phyloP scores from a whole-genome alignment of 371 early-diverging fungal species.

The Mucor velutinosus region DNA sequence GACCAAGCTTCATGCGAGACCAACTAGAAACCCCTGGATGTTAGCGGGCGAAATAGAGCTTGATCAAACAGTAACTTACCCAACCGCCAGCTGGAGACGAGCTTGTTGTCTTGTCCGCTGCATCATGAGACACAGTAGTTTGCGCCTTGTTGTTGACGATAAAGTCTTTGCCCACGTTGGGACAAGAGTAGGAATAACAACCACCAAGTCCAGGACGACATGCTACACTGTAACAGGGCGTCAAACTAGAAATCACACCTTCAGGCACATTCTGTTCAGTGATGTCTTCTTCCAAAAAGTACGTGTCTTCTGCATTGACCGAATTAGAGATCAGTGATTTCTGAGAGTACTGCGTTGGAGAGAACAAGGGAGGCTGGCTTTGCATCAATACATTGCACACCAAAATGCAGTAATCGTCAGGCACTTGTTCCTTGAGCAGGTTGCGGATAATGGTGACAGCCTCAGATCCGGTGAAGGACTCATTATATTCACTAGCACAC shows the following conservation, averaged over 20 bases:
- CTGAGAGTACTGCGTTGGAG: conserved; percentile 36
- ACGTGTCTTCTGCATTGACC: conserved; percentile 38
- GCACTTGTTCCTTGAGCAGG: conserved; percentile 22
- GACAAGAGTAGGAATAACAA: conserved; percentile 32
- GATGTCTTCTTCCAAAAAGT: conserved; percentile 32
- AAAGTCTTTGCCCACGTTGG: conserved; percentile 24
- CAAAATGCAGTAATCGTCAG: conserved; percentile 25
- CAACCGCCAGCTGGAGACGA: conserved; percentile 22
- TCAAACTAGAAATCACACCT: conserved; percentile 28
- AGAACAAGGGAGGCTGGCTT: conserved; percentile 27
- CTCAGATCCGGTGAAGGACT: conserved; percentile 37
- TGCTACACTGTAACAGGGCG: conserved; percentile 26
- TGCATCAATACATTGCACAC: conserved; percentile 30
- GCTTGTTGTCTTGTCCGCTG: not conserved
- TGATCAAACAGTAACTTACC: no score
- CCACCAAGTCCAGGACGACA: conserved; percentile 27
- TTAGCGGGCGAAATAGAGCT: no score
- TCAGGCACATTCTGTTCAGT: conserved; percentile 20
- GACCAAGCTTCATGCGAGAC: conserved; percentile 60
- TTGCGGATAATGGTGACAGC: conserved; percentile 29
- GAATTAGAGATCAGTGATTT: conserved; percentile 31
- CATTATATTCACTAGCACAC: conserved; percentile 40
- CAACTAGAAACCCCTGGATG: conserved; percentile 20
- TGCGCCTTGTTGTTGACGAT: conserved; percentile 14
- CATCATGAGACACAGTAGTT: conserved; percentile 5